phyloP scores from a whole-genome alignment of 306 rosid species.

The Gynostemma pentaphyllum region DNA sequence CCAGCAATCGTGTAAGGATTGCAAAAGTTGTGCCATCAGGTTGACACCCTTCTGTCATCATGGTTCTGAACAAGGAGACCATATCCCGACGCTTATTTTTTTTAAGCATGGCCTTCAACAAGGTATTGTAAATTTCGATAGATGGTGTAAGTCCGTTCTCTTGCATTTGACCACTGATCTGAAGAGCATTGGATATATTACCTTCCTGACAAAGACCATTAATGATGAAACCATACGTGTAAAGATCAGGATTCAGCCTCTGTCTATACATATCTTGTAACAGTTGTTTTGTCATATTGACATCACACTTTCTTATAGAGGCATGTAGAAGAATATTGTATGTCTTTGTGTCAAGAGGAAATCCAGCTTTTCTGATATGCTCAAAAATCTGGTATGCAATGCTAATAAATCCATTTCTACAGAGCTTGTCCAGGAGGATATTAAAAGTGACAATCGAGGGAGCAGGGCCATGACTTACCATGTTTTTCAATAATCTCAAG shows the following conservation, averaged over 20 bases:
- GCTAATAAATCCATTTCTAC: slow-evolving; percentile 21
- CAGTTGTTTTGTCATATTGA: slow-evolving; percentile 4
- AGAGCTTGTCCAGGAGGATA: slow-evolving; percentile 23
- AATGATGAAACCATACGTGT: slow-evolving; percentile 17
- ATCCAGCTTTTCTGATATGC: slow-evolving; percentile 11
- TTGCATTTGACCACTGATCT: slow-evolving; percentile 16
- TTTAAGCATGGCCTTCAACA: slow-evolving; percentile 17
- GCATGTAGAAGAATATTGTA: slow-evolving; percentile 28
- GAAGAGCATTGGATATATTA: slow-evolving; percentile 18
- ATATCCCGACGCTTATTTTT: slow-evolving; percentile 9
- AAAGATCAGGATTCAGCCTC: slow-evolving; percentile 20
- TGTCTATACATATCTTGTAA: slow-evolving; percentile 21
- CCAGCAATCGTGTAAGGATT: slow-evolving; percentile 12
- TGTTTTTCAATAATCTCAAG: slow-evolving; percentile 22
- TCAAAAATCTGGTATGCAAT: slow-evolving; percentile 17
- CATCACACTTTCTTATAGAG: slow-evolving; percentile 14
- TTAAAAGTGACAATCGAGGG: slow-evolving; percentile 21
- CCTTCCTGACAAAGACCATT: slow-evolving; percentile 23
- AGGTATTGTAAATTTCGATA: slow-evolving; percentile 18
- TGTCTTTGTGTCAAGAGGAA: slow-evolving; percentile 11
- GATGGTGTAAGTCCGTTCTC: slow-evolving; percentile 20
- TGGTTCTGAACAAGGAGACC: slow-evolving; percentile 13
- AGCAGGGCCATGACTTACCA: slow-evolving; percentile 15
- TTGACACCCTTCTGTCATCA: slow-evolving; percentile 19
- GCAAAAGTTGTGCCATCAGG: slow-evolving; percentile 14